Evolutionary conservation across 164 flowering plant species (phyloP), one percentile per base, ranked within the genome.

Genomic region (Umbilicus rupestris): DNA sequence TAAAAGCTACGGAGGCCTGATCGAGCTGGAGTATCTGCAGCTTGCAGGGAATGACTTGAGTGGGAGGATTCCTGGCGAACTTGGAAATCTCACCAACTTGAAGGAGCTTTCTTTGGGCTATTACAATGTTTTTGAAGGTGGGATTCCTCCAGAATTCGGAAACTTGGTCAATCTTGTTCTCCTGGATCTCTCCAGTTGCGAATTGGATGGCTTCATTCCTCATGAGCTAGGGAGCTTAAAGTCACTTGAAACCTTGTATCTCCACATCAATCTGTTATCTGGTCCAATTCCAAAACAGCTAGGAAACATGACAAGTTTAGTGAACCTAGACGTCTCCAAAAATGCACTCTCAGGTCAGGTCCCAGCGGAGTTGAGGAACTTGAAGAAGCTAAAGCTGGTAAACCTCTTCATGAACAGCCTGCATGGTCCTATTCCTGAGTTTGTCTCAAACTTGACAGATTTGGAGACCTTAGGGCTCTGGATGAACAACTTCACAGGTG

Each of bases 401-500:
- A 90, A 95, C 66, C 83, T 95, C 45, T 92, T 90, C 84, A 76
- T 87, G 83, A 95, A 95, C 84, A 82, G 79, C 46, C 68, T 95
- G 15, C 94, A 90, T 65, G 99, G 99, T 2, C 83, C 96, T 0
- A 80, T 92, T 1, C 99, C 99, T 0, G 91, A 84, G 47, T 95
- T 77, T 65, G 39, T 95, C 2, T 86, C 92, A 0, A 94, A 87
- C 6, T 74, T 87, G 42, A 82, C 84, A 5, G 70, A 78, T 58
- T 70, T 95, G 79, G 87, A 86, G 20, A 78, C 79, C 9, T 76
- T 95, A 8, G 68, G 66, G 4, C 77, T 95, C 7, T 95, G 96
- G 92, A 79, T 62, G 90, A 95, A 95, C 86, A 92, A 92, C 78
- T 90, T 95, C 85, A 92, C 97, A 0, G 97, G 97, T 5, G 69